These are phyloP conservation scores for Linnemannia exigua DNA, from an alignment of 192 early-diverging fungal genomes.

Conservation along the genomic window DNA sequence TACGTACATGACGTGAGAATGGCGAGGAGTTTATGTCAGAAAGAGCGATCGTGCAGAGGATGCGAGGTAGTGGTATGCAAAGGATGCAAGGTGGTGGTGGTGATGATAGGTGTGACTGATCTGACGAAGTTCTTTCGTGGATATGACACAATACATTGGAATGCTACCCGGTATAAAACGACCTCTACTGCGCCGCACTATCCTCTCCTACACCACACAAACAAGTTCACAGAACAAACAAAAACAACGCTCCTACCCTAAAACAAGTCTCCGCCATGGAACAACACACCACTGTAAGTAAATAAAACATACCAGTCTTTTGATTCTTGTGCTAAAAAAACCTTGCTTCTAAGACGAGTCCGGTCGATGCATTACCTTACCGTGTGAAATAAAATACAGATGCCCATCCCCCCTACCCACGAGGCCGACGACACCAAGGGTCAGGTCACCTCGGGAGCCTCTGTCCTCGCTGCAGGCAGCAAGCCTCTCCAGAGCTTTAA, in stretches of 20 bases:
- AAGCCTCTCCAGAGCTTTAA: constrained; percentile 53
- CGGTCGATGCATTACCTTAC: too few species aligned
- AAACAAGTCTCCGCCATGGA: constrained; percentile 12
- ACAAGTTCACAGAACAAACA: background rate
- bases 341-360: too few species aligned
- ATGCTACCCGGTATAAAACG: background rate
- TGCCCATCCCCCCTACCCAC: background rate
- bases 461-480: background rate
- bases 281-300: constrained; percentile 21
- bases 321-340: too few species aligned
- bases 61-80: too few species aligned
- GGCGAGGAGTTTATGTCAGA: too few species aligned
- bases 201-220: background rate
- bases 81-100: too few species aligned
- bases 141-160: background rate
- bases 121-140: too few species aligned
- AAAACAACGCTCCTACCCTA: background rate
- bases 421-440: constrained; percentile 9
- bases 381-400: constrained; percentile 5
- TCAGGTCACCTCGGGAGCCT: constrained; percentile 18
- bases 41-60: too few species aligned
- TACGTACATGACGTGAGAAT: too few species aligned
- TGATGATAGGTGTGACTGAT: too few species aligned
- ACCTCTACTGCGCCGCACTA: background rate
- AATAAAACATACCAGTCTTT: background rate